Evolutionary conservation across 202 grass and related monocot species (phyloP).

Genomic region (Eragrostis tef): DNA sequence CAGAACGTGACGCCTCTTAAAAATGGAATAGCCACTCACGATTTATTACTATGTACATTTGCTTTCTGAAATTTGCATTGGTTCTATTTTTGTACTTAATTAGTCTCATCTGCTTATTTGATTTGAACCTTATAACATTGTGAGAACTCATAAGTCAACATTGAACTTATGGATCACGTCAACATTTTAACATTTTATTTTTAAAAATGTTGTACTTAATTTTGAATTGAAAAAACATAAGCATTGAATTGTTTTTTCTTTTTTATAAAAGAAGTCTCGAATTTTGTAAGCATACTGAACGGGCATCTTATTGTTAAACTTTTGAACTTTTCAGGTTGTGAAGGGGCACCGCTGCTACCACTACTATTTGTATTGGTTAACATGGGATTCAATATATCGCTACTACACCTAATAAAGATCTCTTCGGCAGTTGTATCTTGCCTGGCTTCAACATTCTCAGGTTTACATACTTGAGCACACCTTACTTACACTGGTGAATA

Average conservation of each 20-base stretch:
- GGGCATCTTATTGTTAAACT: slow-evolving; percentile 37
- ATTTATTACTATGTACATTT: neutral
- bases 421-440: slow-evolving; percentile 91
- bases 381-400: slow-evolving; percentile 92
- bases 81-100: neutral
- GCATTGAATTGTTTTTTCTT: neutral
- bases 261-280: slow-evolving; percentile 1
- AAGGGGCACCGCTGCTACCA: slow-evolving; percentile 82
- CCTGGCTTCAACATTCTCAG: slow-evolving; percentile 95
- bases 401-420: slow-evolving; percentile 83
- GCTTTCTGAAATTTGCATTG: slow-evolving; percentile 4
- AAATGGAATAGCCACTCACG: neutral
- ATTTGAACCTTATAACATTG: slow-evolving; percentile 27
- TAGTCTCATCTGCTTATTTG: neutral
- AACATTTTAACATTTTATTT: neutral
- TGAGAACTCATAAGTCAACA: slow-evolving; percentile 7
- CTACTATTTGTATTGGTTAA: slow-evolving; percentile 95
- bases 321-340: slow-evolving; percentile 74
- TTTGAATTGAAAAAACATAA: slow-evolving; percentile 13
- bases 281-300: slow-evolving; percentile 5
- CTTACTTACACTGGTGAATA: slow-evolving; percentile 8
- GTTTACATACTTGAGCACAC: slow-evolving; percentile 44
- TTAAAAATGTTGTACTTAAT: neutral
- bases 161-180: neutral
- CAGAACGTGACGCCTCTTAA: slow-evolving; percentile 6